Percentiles rank a stretch among this genome's conserved stretches.
These are phyloP conservation scores for Saturnispora zaruensis DNA, from an alignment of 805 yeast genomes.

Conservation along the genomic window DNA sequence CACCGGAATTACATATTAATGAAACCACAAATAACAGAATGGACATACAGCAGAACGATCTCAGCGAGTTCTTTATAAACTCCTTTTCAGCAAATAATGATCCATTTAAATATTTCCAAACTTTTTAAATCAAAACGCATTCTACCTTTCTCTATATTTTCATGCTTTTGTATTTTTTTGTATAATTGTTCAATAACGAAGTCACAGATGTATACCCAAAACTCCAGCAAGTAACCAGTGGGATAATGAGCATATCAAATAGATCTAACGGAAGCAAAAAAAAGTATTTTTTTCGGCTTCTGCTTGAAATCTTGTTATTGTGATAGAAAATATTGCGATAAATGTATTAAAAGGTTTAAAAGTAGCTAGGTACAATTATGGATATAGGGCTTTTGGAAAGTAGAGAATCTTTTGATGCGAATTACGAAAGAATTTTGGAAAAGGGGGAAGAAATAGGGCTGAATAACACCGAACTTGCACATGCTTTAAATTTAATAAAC, in stretches of 20 bases:
- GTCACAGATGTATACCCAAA: not conserved
- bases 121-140: not conserved
- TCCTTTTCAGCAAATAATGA: slow-evolving; percentile 1
- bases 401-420: not conserved
- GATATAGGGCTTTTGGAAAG: not conserved
- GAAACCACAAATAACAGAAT: not conserved
- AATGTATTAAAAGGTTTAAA: not conserved
- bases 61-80: not conserved
- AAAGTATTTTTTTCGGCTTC: not conserved
- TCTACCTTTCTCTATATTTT: not conserved
- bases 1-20: not conserved
- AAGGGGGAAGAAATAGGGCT: not conserved
- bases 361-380: not conserved
- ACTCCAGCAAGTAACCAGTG: not conserved
- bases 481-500: not conserved
- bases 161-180: not conserved
- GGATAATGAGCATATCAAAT: not conserved
- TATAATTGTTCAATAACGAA: not conserved
- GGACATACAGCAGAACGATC: not conserved
- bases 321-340: too few species aligned
- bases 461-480: not conserved
- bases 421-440: not conserved
- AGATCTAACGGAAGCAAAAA: not conserved
- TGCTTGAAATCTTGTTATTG: not conserved
- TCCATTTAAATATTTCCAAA: slow-evolving; percentile 3